These are phyloP conservation scores for Hyaloperonospora brassicae DNA, from an alignment of 352 stramenopile species.

Conservation along the genomic window DNA sequence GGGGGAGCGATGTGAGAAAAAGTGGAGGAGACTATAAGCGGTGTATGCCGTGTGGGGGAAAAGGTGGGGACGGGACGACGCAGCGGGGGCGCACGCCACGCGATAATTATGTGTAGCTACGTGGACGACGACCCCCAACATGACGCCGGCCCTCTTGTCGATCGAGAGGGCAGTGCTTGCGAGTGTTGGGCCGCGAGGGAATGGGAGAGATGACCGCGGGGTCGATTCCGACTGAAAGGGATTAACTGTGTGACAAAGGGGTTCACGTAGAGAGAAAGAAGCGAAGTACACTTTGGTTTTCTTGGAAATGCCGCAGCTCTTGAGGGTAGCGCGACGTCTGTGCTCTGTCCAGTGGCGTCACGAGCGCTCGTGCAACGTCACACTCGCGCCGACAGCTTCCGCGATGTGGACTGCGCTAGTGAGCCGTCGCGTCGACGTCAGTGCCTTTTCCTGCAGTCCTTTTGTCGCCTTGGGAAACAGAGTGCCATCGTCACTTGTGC, in stretches of 20 bases:
- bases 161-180: slow-evolving; percentile 16
- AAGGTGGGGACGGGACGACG: slow-evolving; percentile 21
- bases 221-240: slow-evolving; percentile 32
- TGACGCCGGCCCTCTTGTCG: slow-evolving; percentile 16
- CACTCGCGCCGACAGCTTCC: too few relatives aligned
- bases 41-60: slow-evolving; percentile 18
- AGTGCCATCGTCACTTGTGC: too few relatives aligned
- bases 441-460: too few relatives aligned
- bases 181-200: slow-evolving; percentile 35
- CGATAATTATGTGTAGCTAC: slow-evolving; percentile 23
- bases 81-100: slow-evolving; percentile 13
- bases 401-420: too few relatives aligned
- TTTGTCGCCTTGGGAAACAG: too few relatives aligned
- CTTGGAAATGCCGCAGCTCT: background rate
- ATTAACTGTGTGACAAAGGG: slow-evolving; percentile 14
- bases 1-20: slow-evolving; percentile 9
- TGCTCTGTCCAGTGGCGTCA: too few relatives aligned
- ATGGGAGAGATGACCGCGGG: slow-evolving; percentile 18
- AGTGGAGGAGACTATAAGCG: slow-evolving; percentile 21
- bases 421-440: too few relatives aligned
- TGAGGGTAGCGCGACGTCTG: too few relatives aligned
- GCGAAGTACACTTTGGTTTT: background rate
- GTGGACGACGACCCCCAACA: slow-evolving; percentile 24
- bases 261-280: slow-evolving; percentile 26
- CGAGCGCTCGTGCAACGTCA: too few relatives aligned